phyloP scores from a whole-genome alignment of 1,284 basidiomycete species.

The Boletus smithii region DNA sequence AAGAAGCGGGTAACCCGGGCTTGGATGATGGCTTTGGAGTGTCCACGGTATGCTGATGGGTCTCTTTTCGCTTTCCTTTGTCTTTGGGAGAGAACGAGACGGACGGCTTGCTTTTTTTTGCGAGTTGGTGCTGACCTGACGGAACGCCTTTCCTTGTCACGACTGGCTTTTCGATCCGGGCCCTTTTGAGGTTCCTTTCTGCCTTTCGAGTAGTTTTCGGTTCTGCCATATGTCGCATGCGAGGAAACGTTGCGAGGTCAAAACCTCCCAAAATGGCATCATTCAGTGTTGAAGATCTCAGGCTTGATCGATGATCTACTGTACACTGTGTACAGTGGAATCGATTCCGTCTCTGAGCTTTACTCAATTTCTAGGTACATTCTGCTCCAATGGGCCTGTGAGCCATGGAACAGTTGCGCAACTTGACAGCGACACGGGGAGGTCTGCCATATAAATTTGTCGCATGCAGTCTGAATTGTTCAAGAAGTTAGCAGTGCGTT shows the following conservation, averaged over 20 bases:
- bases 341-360: neutral
- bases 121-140: too few species aligned
- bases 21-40: neutral
- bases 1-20: constrained; percentile 49
- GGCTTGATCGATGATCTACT: too few species aligned
- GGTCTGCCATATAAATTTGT: neutral
- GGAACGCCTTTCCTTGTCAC: constrained; percentile 1
- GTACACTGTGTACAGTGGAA: too few species aligned
- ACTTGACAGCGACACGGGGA: too few species aligned
- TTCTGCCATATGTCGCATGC: constrained; percentile 20
- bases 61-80: constrained; percentile 25
- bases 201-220: constrained; percentile 15
- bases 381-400: neutral
- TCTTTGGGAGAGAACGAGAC: constrained; percentile 17
- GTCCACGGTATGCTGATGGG: constrained; percentile 1
- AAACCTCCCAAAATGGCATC: constrained; percentile 14
- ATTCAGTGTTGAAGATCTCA: too few species aligned
- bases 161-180: constrained; percentile 21
- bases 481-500: too few species aligned
- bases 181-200: constrained; percentile 24
- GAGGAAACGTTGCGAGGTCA: constrained; percentile 2
- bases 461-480: neutral
- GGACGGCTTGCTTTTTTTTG: constrained; percentile 3
- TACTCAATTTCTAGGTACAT: neutral
- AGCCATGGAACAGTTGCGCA: neutral